Base-by-base conservation (phyloP, 306 rosid genomes). In the Ormosia semicastrata region DNA sequence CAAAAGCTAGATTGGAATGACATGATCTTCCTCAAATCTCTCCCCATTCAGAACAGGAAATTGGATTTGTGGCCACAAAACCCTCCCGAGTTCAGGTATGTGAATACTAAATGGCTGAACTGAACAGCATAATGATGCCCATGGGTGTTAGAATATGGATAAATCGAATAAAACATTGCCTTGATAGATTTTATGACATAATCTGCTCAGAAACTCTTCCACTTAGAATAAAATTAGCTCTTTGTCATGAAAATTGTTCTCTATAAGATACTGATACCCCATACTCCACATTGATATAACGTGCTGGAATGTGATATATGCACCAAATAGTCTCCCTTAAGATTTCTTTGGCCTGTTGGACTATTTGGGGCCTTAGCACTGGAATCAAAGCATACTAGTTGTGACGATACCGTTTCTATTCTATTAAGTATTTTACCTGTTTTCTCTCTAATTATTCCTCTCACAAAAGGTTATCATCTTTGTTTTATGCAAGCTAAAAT, bases 1-100 rank as follows among this genome's bases (percentile, higher is more conserved):
- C 89, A 88, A 57, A 83, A 62, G 67, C 78, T 88, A 29, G 86
- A 86, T 57, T 88, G 91, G 91, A 88, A 85, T 83, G 91, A 88
- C 82, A 85, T 85, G 89, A 77, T 85, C 68, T 83, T 88, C 69
- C 89, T 88, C 63, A 80, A 80, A 73, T 72, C 82, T 78, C 81
- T 80, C 29, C 89, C 89, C 12, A 43, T 41, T 47, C 66, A 85
- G 50, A 68, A 54, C 34, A 73, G 89, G 72, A 81, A 85, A 7
- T 69, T 85, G 65, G 77, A 85, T 81, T 62, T 83, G 66, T 88
- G 91, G 91, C 89, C 91, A 18, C 82, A 88, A 73, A 88, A 83
- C 32, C 91, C 89, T 76, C 89, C 77, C 1, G 37, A 57, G 6
- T 88, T 88, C 77, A 83, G 87, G 91, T 88, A 65, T 43, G 34